Percentiles rank a stretch among this genome's conserved stretches.
These are phyloP conservation scores for Lentinula boryana DNA, from an alignment of 768 basidiomycete genomes.

Conservation along the genomic window DNA sequence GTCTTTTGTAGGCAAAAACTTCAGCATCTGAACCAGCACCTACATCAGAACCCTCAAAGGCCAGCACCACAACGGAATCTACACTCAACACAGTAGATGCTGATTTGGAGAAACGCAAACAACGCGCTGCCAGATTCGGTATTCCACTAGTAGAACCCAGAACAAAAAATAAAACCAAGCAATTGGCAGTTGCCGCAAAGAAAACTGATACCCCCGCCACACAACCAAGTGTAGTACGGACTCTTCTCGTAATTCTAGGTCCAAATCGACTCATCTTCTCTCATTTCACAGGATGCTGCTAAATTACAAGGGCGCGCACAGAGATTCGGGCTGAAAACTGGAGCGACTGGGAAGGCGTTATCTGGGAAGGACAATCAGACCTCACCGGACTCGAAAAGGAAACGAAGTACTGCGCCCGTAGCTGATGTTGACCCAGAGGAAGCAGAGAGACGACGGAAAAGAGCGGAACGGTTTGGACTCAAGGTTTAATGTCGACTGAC, in stretches of 20 bases:
- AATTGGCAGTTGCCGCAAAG: slow-evolving; percentile 9
- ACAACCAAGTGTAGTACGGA: slow-evolving; percentile 19
- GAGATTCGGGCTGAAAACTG: slow-evolving; percentile 40
- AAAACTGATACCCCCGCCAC: not conserved
- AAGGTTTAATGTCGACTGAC: not conserved
- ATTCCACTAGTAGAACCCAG: slow-evolving; percentile 49
- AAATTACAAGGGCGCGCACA: slow-evolving; percentile 48
- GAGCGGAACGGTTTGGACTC: slow-evolving; percentile 59
- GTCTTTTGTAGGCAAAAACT: not conserved
- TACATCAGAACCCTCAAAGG: slow-evolving; percentile 7
- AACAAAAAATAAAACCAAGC: slow-evolving; percentile 12
- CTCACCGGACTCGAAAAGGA: slow-evolving; percentile 9
- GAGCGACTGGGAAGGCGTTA: not conserved
- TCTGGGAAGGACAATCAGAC: not conserved
- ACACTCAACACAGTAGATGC: slow-evolving; percentile 25
- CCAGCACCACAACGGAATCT: not conserved
- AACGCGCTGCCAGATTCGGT: slow-evolving; percentile 66
- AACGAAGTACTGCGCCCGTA: not conserved
- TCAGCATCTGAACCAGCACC: slow-evolving; percentile 9
- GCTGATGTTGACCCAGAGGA: slow-evolving; percentile 51
- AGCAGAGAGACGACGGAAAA: slow-evolving; percentile 47
- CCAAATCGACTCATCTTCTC: not conserved
- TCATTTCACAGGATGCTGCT: slow-evolving; percentile 32
- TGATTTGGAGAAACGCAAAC: slow-evolving; percentile 52
- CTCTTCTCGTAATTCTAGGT: not conserved